These are phyloP conservation scores for Macrocybe sp. DNA, from an alignment of 1,284 basidiomycete genomes.

Conservation along the genomic window DNA sequence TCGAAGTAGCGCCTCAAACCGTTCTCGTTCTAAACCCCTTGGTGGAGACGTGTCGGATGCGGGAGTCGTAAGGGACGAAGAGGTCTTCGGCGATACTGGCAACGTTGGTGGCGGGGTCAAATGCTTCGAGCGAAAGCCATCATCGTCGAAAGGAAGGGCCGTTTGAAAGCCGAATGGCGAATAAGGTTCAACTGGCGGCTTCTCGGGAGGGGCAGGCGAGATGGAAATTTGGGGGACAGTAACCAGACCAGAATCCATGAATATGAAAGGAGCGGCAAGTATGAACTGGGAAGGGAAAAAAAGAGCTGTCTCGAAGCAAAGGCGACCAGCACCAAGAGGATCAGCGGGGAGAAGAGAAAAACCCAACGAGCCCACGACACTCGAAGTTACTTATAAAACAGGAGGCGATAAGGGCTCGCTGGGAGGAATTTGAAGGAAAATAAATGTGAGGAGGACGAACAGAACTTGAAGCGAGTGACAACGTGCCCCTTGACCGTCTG, in stretches of 20 bases:
- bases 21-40: slow-evolving; percentile 55
- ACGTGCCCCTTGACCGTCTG: no score
- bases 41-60: slow-evolving; percentile 27
- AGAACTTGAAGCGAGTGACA: no score
- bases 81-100: slow-evolving; percentile 35
- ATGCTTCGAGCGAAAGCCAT: slow-evolving; percentile 49
- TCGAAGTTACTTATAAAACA: slow-evolving; percentile 14
- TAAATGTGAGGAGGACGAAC: not conserved
- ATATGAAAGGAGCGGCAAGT: slow-evolving; percentile 12
- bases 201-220: slow-evolving; percentile 56
- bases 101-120: slow-evolving; percentile 54
- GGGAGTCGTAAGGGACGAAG: slow-evolving; percentile 47
- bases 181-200: slow-evolving; percentile 45
- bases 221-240: slow-evolving; percentile 63
- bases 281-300: slow-evolving; percentile 9
- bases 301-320: slow-evolving; percentile 18
- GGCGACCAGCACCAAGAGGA: slow-evolving; percentile 33
- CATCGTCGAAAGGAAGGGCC: slow-evolving; percentile 25
- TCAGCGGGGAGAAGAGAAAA: slow-evolving; percentile 13
- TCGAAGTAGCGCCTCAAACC: slow-evolving; percentile 58
- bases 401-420: slow-evolving; percentile 1
- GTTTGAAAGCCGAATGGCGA: slow-evolving; percentile 45
- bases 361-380: slow-evolving; percentile 11
- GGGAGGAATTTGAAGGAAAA: slow-evolving; percentile 3
- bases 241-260: slow-evolving; percentile 41